A percentile compares a stretch with the other conserved stretches of the same genome.
Conservation (phyloP, 2,329 filamentous ascomycete species). For the Mycogone perniciosa region DNA sequence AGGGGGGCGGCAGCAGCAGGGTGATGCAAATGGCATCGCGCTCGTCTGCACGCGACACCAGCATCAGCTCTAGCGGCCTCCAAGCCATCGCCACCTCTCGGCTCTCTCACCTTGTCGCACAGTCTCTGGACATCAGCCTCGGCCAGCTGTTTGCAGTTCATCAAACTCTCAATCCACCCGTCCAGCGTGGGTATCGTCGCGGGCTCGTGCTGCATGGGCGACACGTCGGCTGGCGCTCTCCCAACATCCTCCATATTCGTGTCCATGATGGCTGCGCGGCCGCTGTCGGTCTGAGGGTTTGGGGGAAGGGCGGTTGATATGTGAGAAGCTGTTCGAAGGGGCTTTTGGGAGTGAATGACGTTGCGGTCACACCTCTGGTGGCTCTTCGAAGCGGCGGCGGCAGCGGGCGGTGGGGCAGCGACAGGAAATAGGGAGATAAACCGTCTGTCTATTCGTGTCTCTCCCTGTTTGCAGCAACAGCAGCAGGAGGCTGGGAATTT, state of each 20-base stretch:
- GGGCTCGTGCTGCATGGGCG: constrained; percentile 67
- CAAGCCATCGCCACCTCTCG: background rate
- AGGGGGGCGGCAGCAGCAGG: background rate
- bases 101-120: constrained; percentile 77
- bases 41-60: background rate
- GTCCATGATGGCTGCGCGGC: constrained; percentile 57
- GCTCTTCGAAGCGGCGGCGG: constrained; percentile 11
- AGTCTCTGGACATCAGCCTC: constrained; percentile 93
- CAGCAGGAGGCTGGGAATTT: too few relatives aligned
- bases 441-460: too few relatives aligned
- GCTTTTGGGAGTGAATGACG: constrained; percentile 19
- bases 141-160: constrained; percentile 96
- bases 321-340: constrained; percentile 8
- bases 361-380: constrained; percentile 21
- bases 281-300: background rate
- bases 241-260: constrained; percentile 99
- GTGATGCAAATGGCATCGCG: background rate
- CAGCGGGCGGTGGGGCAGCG: constrained; percentile 14
- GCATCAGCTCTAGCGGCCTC: too few relatives aligned
- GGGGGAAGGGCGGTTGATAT: constrained; percentile 3
- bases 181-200: constrained; percentile 89
- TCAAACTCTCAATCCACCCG: constrained; percentile 97
- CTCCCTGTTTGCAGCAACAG: too few relatives aligned
- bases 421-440: constrained; percentile 1
- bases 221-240: constrained; percentile 73